These are phyloP conservation scores for Podospora anserina DNA, from an alignment of 495 filamentous ascomycete species.

Conservation along the genomic window DNA sequence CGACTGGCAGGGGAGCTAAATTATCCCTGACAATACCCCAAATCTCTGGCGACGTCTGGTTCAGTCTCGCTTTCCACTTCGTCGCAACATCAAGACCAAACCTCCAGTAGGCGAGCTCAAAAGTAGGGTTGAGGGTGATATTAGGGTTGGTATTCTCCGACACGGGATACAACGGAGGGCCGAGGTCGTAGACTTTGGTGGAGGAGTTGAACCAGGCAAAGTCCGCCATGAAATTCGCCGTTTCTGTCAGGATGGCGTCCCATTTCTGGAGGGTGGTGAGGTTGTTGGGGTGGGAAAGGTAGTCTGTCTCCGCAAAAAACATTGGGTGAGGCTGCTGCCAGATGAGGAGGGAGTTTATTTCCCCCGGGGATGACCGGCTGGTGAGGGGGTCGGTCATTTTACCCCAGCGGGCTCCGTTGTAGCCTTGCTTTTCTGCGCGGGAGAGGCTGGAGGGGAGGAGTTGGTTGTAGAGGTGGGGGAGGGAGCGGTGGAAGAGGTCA, in stretches of 20 bases:
- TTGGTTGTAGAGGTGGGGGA: constrained; percentile 46
- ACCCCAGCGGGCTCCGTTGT: constrained; percentile 53
- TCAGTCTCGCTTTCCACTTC: constrained; percentile 40
- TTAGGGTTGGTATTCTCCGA: constrained; percentile 53
- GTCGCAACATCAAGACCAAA: constrained; percentile 47
- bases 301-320: constrained; percentile 53
- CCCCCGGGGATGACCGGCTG: constrained; percentile 53
- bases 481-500: constrained; percentile 42
- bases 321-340: constrained; percentile 57
- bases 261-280: constrained; percentile 41
- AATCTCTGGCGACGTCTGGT: constrained; percentile 29
- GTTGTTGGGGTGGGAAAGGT: constrained; percentile 39
- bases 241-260: constrained; percentile 42
- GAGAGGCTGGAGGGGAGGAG: constrained; percentile 46
- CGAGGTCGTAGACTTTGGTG: constrained; percentile 47
- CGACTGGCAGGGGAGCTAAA: constrained; percentile 46
- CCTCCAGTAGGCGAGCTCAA: constrained; percentile 54
- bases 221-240: constrained; percentile 52
- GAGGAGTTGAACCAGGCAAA: constrained; percentile 48
- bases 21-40: constrained; percentile 45
- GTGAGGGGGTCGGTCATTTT: constrained; percentile 57
- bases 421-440: constrained; percentile 49
- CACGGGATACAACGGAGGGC: constrained; percentile 53
- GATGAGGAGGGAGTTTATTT: constrained; percentile 54
- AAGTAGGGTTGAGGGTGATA: constrained; percentile 48